Base-by-base conservation (phyloP, 345 rosid species). In the Eucalyptus sp. region DNA sequence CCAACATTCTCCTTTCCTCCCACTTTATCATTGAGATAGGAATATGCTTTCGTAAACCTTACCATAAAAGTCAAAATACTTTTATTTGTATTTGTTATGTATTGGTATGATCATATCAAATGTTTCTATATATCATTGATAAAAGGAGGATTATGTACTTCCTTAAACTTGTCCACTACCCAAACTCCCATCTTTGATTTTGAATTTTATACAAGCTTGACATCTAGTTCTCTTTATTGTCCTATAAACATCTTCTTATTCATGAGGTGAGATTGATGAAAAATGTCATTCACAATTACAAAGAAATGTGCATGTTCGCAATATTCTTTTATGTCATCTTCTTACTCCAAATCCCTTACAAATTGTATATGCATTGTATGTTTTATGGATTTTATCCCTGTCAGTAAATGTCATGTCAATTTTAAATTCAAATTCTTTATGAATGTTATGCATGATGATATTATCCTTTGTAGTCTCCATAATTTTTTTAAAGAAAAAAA, bases 1-100 rank as follows among this genome's bases (percentile, higher is more conserved):
- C 12, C 27, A 56, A 4, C 29, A 56, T 56, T 56, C 62, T 56
- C 62, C 0, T 24, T 4, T 22, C 29, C 29, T 24, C 62, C 1
- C 1, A 0, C 29, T 56, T 56, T 3, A 56, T 24, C 62, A 56
- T 1, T 9, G 0, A 56, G 20, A 0, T 56, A 24, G 1, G 0
- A 56, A 24, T 22, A 2, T 24, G 27, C 0, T 56, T 56, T 56
- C 1, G 29, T 56, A 24, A 24, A 24, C 62, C 62, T 56, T 24
- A 6, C 13, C 6, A 56, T 56, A 24, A 56, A 56, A 24, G 29
- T 24, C 27, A 24, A 24, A 56, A 24, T 52, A 52, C 25, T 52
- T 52, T 18, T 52, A 52, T 20, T 20, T 7, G 58, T 52, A 52
- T 52, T 0, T 20, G 0, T 22, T 24, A 22, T 56, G 5, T 56